phyloP scores from a whole-genome alignment of 2,329 filamentous ascomycete species.

The Epichloe sylvatica region DNA sequence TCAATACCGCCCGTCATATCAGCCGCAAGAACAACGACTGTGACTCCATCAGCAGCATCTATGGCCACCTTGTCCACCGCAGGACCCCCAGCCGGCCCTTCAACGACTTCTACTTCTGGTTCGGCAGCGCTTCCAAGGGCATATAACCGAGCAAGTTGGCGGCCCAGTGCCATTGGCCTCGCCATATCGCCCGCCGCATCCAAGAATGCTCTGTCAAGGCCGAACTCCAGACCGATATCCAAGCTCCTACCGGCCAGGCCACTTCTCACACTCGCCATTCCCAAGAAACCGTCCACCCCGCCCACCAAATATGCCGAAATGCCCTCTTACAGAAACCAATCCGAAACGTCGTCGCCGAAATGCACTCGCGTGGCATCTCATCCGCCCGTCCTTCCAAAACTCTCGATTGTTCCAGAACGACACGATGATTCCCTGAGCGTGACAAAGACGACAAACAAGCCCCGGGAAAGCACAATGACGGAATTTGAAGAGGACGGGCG shows the following conservation, averaged over 20 bases:
- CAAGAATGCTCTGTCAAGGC: constrained; percentile 11
- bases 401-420: constrained; percentile 15
- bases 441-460: constrained; percentile 2
- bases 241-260: constrained; percentile 34
- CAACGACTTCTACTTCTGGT: constrained; percentile 1
- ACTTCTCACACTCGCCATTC: constrained; percentile 19
- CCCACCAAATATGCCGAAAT: not conserved
- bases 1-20: not conserved
- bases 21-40: not conserved
- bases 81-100: not conserved
- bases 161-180: constrained; percentile 28
- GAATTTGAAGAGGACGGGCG: constrained; percentile 39
- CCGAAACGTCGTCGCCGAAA: constrained; percentile 6
- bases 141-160: constrained; percentile 19
- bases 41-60: not conserved
- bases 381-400: constrained; percentile 14
- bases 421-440: constrained; percentile 1
- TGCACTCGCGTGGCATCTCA: constrained; percentile 7
- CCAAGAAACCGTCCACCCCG: constrained; percentile 1
- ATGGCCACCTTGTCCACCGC: not conserved
- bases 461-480: constrained; percentile 32
- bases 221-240: constrained; percentile 22
- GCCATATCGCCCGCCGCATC: constrained; percentile 25
- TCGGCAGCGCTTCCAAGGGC: constrained; percentile 8
- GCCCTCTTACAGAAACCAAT: not conserved